These are phyloP conservation scores for Dryas integrifolia DNA, from an alignment of 331 rosid species.

Conservation along the genomic window DNA sequence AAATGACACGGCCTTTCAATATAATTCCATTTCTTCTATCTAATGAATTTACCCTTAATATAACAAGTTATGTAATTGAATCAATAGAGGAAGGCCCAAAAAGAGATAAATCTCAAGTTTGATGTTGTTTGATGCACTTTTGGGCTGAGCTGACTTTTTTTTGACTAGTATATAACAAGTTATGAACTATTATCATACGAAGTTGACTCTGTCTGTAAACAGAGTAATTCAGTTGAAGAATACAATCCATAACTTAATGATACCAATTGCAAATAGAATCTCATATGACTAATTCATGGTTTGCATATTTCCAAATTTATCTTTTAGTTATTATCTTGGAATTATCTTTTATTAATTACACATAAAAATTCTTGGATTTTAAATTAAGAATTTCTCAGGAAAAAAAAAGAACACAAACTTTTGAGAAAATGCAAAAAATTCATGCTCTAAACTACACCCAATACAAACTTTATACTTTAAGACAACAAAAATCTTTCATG, in stretches of 20 bases:
- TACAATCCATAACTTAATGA: not conserved
- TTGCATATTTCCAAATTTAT: not conserved
- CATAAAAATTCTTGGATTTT: not conserved
- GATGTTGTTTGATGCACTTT: not conserved
- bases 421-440: not conserved
- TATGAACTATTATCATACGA: not conserved
- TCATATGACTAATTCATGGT: not conserved
- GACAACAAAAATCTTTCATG: not conserved
- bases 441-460: not conserved
- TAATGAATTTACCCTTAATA: not conserved
- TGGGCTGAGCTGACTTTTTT: not conserved
- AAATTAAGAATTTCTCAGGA: not conserved
- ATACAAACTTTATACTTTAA: no score
- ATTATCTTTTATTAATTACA: not conserved
- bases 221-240: not conserved
- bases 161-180: not conserved
- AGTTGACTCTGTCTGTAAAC: not conserved
- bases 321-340: not conserved
- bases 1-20: not conserved
- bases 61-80: not conserved
- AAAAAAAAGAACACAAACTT: not conserved
- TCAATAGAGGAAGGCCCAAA: not conserved
- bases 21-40: not conserved
- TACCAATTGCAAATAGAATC: not conserved
- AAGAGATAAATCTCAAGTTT: not conserved